Base-by-base conservation (phyloP, 2,329 filamentous ascomycete species). In the Fusarium annulatum region DNA sequence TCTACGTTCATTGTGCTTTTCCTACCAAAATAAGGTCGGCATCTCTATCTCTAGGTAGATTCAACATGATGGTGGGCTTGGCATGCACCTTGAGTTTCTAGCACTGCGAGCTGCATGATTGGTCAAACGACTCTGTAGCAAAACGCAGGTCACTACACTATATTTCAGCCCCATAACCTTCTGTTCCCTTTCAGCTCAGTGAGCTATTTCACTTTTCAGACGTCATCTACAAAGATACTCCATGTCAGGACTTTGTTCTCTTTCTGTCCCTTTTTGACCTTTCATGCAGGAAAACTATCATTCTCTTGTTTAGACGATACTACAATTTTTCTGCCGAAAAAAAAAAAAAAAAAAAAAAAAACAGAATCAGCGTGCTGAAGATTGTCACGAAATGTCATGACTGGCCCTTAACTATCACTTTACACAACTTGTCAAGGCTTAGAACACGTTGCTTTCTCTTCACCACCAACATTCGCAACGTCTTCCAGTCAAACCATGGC, bases 391-490 rank as follows among this genome's bases (percentile, higher is more conserved):
- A 56, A 45, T 45, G 30, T 41, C 39, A n/a, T 62, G 16, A 23
- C 34, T 39, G 41, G 46, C n/a, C 46, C 30, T 39, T 28, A 46
- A n/a, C 26, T 46, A 34, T 34, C 21, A 18, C 26, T 52, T 48
- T 16, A 41, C 53, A 59, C 42, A 43, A 51, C 38, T 64, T 57
- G 30, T 39, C 19, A 11, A 67, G 30, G 26, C 61, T 71, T 46
- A 51, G 73, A 76, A 73, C 75, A 77, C 75, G 75, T 77, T 77
- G 71, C 69, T 49, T 42, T 51, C 41, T 41, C 28, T 26, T 28
- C 67, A 66, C 16, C 43, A 39, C 7, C 64, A 58, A 34, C 51
- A 28, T 19, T 36, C 49, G 19, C 36, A 41, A 42, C 57, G 45
- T 61, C 36, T 43, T 43, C 57, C 51, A 66, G 18, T 18, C 34